Conservation (phyloP, 768 basidiomycete genomes). For the Zangia roseola region DNA sequence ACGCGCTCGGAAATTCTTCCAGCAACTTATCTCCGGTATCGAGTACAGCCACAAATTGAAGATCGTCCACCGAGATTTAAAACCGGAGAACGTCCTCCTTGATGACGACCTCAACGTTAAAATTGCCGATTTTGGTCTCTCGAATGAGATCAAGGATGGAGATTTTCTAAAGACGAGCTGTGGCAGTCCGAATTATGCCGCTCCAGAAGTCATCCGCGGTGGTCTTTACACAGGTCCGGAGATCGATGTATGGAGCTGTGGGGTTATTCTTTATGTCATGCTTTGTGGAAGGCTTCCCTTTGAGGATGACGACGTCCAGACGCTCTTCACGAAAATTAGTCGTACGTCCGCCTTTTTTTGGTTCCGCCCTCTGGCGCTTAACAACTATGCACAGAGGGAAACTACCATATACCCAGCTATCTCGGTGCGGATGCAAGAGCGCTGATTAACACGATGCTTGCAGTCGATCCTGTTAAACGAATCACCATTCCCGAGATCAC, state of each 20-base stretch:
- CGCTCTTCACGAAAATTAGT: conserved; percentile 91
- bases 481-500: conserved; percentile 93
- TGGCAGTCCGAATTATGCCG: conserved; percentile 98
- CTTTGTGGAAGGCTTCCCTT: conserved; percentile 93
- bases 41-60: conserved; percentile 96
- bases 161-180: conserved; percentile 97
- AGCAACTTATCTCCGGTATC: conserved; percentile 96
- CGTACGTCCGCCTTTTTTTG: conserved; percentile 44
- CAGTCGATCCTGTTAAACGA: conserved; percentile 91
- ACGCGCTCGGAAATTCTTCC: conserved; percentile 92
- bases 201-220: conserved; percentile 95
- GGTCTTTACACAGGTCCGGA: conserved; percentile 96
- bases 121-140: conserved; percentile 95
- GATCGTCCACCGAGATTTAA: conserved; percentile 97
- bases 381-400: conserved; percentile 59
- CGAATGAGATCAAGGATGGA: conserved; percentile 94
- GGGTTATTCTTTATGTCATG: conserved; percentile 99
- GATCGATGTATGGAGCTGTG: conserved; percentile 98
- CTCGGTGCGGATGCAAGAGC: conserved; percentile 74
- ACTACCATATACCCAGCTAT: conserved; percentile 80
- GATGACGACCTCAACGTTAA: conserved; percentile 89
- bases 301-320: conserved; percentile 94
- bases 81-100: conserved; percentile 92
- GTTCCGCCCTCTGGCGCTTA: background rate
- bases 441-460: conserved; percentile 87